A percentile compares a stretch with the other conserved stretches of the same genome.
These are phyloP conservation scores for Cardamine occulta DNA, from an alignment of 345 rosid species.

Conservation along the genomic window DNA sequence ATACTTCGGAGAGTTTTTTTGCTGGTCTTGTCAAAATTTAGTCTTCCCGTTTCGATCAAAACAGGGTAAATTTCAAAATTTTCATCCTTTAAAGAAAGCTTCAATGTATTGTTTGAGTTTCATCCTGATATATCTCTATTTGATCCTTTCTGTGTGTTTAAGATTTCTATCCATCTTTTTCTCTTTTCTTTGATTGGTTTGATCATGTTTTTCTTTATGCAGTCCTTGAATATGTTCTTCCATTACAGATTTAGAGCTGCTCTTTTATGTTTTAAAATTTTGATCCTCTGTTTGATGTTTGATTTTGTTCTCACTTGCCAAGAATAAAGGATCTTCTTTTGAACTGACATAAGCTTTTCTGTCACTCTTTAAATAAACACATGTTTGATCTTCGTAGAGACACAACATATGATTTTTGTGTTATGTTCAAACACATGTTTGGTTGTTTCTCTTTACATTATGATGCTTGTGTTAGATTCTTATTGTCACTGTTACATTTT, in stretches of 20 bases:
- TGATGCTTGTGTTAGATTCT: not conserved
- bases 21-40: not conserved
- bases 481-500: not conserved
- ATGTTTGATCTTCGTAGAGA: slow-evolving; percentile 3
- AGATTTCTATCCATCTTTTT: not conserved
- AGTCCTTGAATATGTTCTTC: not conserved
- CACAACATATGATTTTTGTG: not conserved
- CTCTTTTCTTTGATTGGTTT: not conserved
- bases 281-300: not conserved
- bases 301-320: not conserved
- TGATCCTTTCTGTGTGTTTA: not conserved
- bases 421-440: not conserved
- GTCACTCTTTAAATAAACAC: not conserved
- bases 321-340: not conserved
- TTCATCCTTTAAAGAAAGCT: not conserved
- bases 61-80: slow-evolving; percentile 10
- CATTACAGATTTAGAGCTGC: not conserved
- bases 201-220: not conserved
- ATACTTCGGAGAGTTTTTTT: not conserved
- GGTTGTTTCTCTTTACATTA: not conserved
- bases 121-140: not conserved
- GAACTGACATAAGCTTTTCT: not conserved
- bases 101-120: not conserved
- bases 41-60: not conserved
- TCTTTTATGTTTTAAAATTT: not conserved